phyloP scores from a whole-genome alignment of 2,329 filamentous ascomycete genomes.

The Beauveria bassiana region DNA sequence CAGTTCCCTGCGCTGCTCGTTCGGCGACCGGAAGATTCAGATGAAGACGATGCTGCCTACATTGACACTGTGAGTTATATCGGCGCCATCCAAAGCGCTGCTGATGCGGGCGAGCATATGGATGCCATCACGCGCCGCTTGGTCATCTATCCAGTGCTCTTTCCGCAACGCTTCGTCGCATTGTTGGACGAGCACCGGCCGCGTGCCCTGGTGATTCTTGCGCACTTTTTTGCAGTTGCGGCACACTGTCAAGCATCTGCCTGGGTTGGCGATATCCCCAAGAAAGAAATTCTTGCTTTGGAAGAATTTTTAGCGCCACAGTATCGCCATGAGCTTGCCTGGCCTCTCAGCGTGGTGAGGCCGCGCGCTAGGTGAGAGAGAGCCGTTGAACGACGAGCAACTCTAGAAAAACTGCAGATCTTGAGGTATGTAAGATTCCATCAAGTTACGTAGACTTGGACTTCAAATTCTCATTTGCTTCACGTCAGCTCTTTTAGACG shows the following conservation, averaged over 20 bases:
- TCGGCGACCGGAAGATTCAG: neutral
- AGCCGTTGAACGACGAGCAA: neutral
- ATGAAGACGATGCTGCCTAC: conserved; percentile 15
- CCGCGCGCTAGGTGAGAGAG: neutral
- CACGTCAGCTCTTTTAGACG: neutral
- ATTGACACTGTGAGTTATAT: conserved; percentile 14
- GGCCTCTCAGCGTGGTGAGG: conserved; percentile 9
- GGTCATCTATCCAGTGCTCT: conserved; percentile 15
- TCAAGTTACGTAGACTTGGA: neutral
- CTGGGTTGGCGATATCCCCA: conserved; percentile 13
- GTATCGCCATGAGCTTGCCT: conserved; percentile 11
- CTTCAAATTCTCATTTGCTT: neutral
- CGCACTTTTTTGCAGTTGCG: conserved; percentile 18
- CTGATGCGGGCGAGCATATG: conserved; percentile 12
- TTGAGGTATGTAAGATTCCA: neutral
- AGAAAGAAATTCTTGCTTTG: conserved; percentile 11
- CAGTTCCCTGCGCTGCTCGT: conserved; percentile 14
- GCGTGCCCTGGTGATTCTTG: conserved; percentile 18
- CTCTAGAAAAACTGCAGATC: neutral
- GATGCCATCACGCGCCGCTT: conserved; percentile 15
- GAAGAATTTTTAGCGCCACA: conserved; percentile 1
- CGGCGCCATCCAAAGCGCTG: conserved; percentile 14
- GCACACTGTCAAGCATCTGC: conserved; percentile 11
- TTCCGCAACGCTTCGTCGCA: conserved; percentile 15
- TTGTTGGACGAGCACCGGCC: conserved; percentile 15